Conservation (phyloP, 2,329 filamentous ascomycete species). For the Fusarium sulawesiense region DNA sequence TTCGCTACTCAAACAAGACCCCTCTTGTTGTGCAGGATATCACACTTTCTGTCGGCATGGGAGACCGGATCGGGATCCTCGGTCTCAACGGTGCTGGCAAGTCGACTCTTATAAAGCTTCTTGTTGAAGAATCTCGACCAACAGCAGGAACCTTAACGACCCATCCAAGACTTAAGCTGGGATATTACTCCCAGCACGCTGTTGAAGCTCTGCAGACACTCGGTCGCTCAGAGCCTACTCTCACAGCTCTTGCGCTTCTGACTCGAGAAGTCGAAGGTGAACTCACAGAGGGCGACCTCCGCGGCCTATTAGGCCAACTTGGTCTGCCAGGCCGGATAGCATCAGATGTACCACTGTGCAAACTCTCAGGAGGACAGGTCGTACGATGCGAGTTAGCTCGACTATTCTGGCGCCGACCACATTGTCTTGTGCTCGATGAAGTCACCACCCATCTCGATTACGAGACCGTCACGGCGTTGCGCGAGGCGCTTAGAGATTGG, state of each 20-base stretch:
- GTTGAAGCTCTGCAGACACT: constrained; percentile 74
- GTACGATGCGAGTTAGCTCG: constrained; percentile 73
- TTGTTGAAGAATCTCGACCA: constrained; percentile 70
- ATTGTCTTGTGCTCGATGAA: constrained; percentile 81
- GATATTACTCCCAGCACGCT: constrained; percentile 84
- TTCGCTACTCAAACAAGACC: constrained; percentile 65
- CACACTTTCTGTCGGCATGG: constrained; percentile 75
- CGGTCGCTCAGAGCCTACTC: constrained; percentile 58
- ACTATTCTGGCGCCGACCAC: constrained; percentile 75
- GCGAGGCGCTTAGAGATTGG: constrained; percentile 74
- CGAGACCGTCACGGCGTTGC: constrained; percentile 79
- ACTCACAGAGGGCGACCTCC: constrained; percentile 74
- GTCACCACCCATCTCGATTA: constrained; percentile 88
- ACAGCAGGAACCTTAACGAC: constrained; percentile 70
- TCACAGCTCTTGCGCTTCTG: constrained; percentile 75
- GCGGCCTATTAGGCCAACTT: constrained; percentile 74
- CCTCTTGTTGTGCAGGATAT: constrained; percentile 68
- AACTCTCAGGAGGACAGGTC: constrained; percentile 83
- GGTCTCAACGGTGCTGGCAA: constrained; percentile 87
- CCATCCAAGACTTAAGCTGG: constrained; percentile 76
- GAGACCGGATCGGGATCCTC: constrained; percentile 79
- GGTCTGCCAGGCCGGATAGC: constrained; percentile 77
- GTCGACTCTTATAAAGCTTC: constrained; percentile 78
- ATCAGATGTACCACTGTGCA: constrained; percentile 77
- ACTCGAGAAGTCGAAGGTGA: constrained; percentile 62